Conservation (phyloP, 2,329 filamentous ascomycete genomes). For the Chaetomiaceae sp. region DNA sequence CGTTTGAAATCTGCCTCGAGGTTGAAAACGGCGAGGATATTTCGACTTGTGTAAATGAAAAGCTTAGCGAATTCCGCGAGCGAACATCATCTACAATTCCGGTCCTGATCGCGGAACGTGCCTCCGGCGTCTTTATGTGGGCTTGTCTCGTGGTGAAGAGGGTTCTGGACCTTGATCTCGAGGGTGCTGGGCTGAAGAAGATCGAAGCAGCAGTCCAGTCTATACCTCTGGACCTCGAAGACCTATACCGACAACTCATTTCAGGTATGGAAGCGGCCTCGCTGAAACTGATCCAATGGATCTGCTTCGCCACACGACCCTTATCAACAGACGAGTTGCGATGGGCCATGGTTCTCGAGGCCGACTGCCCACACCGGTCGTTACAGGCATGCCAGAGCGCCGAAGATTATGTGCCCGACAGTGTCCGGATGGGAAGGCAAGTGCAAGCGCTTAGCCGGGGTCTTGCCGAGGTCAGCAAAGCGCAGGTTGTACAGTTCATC, state of each 20-base stretch:
- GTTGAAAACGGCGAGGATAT: slow-evolving; percentile 30
- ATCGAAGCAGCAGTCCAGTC: slow-evolving; percentile 23
- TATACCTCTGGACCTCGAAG: slow-evolving; percentile 23
- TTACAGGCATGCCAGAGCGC: slow-evolving; percentile 18
- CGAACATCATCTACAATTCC: slow-evolving; percentile 5
- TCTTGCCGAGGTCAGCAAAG: slow-evolving; percentile 24
- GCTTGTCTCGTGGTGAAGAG: slow-evolving; percentile 27
- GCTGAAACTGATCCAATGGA: slow-evolving; percentile 29
- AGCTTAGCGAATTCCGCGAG: slow-evolving; percentile 14
- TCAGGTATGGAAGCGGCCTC: slow-evolving; percentile 18
- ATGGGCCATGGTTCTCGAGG: slow-evolving; percentile 29
- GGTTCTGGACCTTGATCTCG: slow-evolving; percentile 14
- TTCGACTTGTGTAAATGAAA: slow-evolving; percentile 23
- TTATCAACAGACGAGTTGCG: slow-evolving; percentile 26
- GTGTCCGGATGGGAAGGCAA: slow-evolving; percentile 16
- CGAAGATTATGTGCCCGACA: slow-evolving; percentile 16
- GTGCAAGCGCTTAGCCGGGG: slow-evolving; percentile 25
- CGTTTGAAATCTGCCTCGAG: slow-evolving; percentile 27
- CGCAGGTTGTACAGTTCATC: slow-evolving; percentile 29
- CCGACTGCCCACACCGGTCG: slow-evolving; percentile 22
- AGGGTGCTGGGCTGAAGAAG: slow-evolving; percentile 2
- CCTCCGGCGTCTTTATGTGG: slow-evolving; percentile 34
- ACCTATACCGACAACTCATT: slow-evolving; percentile 25
- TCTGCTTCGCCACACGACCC: slow-evolving; percentile 27
- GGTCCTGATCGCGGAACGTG: slow-evolving; percentile 22